Base-by-base conservation (phyloP, 1,284 basidiomycete species). In the Tilletiopsis washingtonensis region DNA sequence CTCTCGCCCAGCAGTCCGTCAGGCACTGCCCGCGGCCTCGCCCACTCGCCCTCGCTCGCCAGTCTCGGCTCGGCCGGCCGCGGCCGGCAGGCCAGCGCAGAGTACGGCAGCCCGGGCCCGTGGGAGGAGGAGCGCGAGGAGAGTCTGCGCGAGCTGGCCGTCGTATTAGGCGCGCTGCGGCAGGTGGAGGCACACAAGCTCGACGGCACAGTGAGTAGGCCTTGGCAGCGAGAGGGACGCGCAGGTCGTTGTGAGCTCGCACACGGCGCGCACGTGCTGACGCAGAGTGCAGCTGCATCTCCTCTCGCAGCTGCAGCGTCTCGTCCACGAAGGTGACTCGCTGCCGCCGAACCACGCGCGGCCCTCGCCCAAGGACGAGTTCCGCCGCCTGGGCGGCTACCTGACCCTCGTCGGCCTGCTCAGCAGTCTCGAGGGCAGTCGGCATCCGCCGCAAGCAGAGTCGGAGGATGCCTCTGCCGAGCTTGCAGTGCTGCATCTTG, bases 381-480 rank as follows among this genome's bases (percentile, higher is more conserved):
- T 70, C 46, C 56, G 64, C 17, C 49, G 61, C 19, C 45, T 51
- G 7, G 67, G 67, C 21, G 67, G 67, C 17, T 69, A 68, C 21
- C 49, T 69, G 12, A 60, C 60, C 25, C 53, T 70, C 4, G 43
- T 67, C 6, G 63, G 66, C 42, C 51, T 69, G n/a, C 56, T 70
- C 7, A 59, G 59, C 4, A 49, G 57, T 0, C 48, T 70, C 5
- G 59, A 64, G 27, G 32, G 19, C 14, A 45, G n/a, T n/a, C n/a
- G n/a, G n/a, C n/a, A n/a, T n/a, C n/a, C n/a, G n/a, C n/a, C 34
- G 45, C 42, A 20, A 14, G 38, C 36, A n/a, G 11, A 12, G 29
- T n/a, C 29, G 34, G 25, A 24, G 15, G 23, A 29, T 15, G 36
- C 36, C 15, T 5, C 20, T 40, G 43, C 25, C 15, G 39, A 21